A percentile compares a stretch with the other conserved stretches of the same genome.
Evolutionary conservation across 169 alveolate species (phyloP).

Genomic region (Eimeria falciformis): DNA sequence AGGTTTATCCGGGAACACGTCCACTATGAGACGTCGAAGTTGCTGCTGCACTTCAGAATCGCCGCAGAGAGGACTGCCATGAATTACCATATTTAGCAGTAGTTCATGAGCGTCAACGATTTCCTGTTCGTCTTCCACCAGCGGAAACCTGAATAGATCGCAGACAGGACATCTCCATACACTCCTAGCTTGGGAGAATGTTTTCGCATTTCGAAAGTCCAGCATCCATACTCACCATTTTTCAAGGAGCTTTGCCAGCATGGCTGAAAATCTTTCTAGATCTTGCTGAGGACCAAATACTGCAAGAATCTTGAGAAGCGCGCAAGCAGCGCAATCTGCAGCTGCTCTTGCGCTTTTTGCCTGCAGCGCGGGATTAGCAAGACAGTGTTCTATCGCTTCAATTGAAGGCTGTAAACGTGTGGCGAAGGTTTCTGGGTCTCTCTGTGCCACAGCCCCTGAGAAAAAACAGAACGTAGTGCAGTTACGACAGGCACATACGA

Average conservation of each 20-base stretch:
- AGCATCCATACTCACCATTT: conserved; percentile 38
- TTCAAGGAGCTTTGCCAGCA: conserved; percentile 41
- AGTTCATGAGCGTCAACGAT: conserved; percentile 64
- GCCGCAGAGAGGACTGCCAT: conserved; percentile 41
- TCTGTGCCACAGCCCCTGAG: conserved; percentile 71
- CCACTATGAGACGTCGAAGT: conserved; percentile 47
- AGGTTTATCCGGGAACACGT: not conserved
- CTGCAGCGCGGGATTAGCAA: conserved; percentile 61
- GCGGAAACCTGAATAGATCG: conserved; percentile 68
- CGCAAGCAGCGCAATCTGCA: conserved; percentile 75
- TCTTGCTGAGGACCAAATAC: not conserved
- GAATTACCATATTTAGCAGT: conserved; percentile 29
- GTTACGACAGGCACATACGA: not conserved
- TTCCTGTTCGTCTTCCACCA: conserved; percentile 72
- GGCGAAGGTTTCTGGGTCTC: conserved; percentile 21
- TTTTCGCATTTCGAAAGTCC: not conserved
- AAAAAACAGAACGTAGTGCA: not conserved
- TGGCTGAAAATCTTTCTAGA: not conserved
- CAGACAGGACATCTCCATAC: not conserved
- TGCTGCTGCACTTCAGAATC: conserved; percentile 54
- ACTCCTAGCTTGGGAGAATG: not conserved
- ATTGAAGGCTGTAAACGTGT: conserved; percentile 39
- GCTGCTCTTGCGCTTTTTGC: conserved; percentile 59
- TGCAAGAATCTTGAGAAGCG: conserved; percentile 59
- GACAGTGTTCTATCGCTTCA: conserved; percentile 59